A percentile compares a stretch with the other conserved stretches of the same genome.
These are phyloP conservation scores for Backusella circina DNA, from an alignment of 192 early-diverging fungal genomes.

Conservation along the genomic window DNA sequence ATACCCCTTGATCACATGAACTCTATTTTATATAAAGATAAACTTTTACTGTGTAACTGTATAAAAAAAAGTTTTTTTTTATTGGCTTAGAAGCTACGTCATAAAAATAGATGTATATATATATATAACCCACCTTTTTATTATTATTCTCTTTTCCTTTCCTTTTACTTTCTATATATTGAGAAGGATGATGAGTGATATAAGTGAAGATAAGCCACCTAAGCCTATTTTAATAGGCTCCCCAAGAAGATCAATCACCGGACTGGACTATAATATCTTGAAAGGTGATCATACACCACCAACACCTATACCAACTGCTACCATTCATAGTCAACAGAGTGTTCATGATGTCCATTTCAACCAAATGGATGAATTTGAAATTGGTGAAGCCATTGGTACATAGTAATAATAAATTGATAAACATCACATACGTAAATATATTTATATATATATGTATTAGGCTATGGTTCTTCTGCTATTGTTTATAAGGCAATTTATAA, in stretches of 20 bases:
- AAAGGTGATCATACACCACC: background rate
- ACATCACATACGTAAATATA: background rate
- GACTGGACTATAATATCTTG: background rate
- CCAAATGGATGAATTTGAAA: constrained; percentile 28
- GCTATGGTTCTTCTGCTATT: constrained; percentile 84
- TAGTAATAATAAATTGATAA: background rate
- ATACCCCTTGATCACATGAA: background rate
- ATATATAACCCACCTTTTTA: background rate
- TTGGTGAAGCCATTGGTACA: constrained; percentile 29
- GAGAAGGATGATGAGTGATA: background rate
- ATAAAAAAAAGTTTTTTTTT: background rate
- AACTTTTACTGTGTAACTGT: too few species aligned
- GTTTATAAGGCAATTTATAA: constrained; percentile 80
- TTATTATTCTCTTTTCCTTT: background rate
- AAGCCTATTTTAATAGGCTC: background rate
- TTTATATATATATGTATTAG: constrained; percentile 30
- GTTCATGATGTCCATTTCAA: constrained; percentile 13
- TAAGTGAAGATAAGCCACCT: background rate
- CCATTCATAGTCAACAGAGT: background rate
- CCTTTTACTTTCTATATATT: background rate
- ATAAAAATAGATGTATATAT: too few species aligned
- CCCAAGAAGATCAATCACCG: background rate
- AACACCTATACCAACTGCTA: background rate
- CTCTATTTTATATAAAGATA: background rate
- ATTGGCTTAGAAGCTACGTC: background rate